These are phyloP conservation scores for Moesziomyces sp. DNA, from an alignment of 1,284 basidiomycete species.

Conservation along the genomic window DNA sequence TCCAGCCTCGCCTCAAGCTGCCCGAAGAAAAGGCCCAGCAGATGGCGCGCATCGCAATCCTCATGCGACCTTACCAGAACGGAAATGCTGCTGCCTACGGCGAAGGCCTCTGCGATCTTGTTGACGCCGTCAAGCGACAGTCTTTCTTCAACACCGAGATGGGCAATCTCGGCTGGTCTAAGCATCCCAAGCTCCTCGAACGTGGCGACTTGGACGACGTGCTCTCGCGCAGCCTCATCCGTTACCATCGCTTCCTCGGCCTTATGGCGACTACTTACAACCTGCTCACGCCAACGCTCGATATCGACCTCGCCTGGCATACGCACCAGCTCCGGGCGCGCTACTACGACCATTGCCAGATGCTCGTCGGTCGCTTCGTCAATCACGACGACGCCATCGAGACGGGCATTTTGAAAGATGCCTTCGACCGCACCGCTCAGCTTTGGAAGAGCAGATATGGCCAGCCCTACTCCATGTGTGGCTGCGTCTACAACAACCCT, in stretches of 20 bases:
- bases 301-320: constrained; percentile 61
- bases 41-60: constrained; percentile 34
- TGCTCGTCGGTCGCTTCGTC: constrained; percentile 55
- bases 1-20: constrained; percentile 18
- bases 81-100: constrained; percentile 44
- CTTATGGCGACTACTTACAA: constrained; percentile 19
- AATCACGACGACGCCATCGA: constrained; percentile 59
- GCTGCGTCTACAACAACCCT: constrained; percentile 48
- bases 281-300: constrained; percentile 51
- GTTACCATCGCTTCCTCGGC: constrained; percentile 53
- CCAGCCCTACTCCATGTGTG: constrained; percentile 55
- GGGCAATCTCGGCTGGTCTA: constrained; percentile 46
- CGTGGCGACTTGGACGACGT: constrained; percentile 27
- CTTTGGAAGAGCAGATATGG: constrained; percentile 42
- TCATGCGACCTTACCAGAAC: constrained; percentile 39
- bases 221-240: constrained; percentile 37
- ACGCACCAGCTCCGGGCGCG: constrained; percentile 48
- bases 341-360: constrained; percentile 42
- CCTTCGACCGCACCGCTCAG: constrained; percentile 51
- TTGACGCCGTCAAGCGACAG: constrained; percentile 45
- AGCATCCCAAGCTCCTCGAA: constrained; percentile 23
- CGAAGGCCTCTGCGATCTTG: constrained; percentile 40
- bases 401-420: constrained; percentile 42
- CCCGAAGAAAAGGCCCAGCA: constrained; percentile 20
- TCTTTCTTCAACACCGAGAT: constrained; percentile 45